Evolutionary conservation across 2,329 filamentous ascomycete genomes (phyloP).

Genomic region (Teratosphaeria nubilosa): DNA sequence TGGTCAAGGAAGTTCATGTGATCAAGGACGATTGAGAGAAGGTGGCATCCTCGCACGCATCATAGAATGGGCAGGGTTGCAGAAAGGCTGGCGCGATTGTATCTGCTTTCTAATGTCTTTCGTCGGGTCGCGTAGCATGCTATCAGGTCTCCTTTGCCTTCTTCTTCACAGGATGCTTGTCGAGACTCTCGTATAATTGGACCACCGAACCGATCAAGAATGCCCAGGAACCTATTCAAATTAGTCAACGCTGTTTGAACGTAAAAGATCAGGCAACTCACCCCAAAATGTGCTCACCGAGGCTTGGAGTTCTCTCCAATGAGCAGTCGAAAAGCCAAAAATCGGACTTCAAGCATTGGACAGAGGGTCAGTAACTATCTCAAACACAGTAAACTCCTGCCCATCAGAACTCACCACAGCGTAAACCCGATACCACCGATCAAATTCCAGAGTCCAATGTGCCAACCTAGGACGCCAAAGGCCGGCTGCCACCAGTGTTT

Average conservation of each 20-base stretch:
- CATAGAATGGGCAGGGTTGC: neutral
- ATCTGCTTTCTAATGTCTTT: neutral
- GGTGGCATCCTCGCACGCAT: neutral
- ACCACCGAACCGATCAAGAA: constrained; percentile 21
- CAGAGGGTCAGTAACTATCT: neutral
- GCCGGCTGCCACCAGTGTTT: constrained; percentile 20
- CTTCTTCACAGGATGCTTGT: constrained; percentile 18
- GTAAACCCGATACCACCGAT: constrained; percentile 20
- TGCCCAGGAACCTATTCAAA: constrained; percentile 14
- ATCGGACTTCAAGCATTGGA: constrained; percentile 3
- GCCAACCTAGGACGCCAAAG: constrained; percentile 17
- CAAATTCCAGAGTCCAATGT: constrained; percentile 18
- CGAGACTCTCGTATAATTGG: constrained; percentile 21
- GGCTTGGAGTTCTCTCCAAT: constrained; percentile 20
- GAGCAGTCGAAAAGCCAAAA: constrained; percentile 17
- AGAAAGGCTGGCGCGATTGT: neutral
- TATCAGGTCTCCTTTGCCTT: neutral
- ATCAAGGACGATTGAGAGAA: neutral
- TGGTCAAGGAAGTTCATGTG: neutral
- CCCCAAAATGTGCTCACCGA: constrained; percentile 17
- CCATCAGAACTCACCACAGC: constrained; percentile 5
- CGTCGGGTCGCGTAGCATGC: neutral
- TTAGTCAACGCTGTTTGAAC: neutral
- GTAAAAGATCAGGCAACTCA: constrained; percentile 1
- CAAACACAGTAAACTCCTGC: neutral